phyloP scores from a whole-genome alignment of 805 yeast species.

The Saturnispora sanitii region DNA sequence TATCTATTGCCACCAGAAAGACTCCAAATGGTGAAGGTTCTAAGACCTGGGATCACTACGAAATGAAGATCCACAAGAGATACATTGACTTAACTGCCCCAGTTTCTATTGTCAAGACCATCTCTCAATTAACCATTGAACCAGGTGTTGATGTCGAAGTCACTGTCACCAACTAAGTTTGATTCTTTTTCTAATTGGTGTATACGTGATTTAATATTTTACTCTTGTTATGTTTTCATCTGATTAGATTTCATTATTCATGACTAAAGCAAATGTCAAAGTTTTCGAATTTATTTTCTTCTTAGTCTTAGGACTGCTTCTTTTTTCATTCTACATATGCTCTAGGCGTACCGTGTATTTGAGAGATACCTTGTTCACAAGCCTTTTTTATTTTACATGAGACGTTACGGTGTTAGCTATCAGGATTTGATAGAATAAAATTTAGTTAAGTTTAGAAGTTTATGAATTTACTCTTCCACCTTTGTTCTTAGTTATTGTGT shows the following conservation, averaged over 20 bases:
- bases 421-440: conserved; percentile 30
- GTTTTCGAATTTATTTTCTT: neutral
- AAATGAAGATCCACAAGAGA: conserved; percentile 99
- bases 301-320: neutral
- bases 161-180: conserved; percentile 70
- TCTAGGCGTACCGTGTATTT: conserved; percentile 54
- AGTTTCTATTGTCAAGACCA: conserved; percentile 83
- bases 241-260: too few relatives aligned
- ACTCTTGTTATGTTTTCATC: too few relatives aligned
- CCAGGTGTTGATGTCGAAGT: conserved; percentile 99
- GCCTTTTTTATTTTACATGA: conserved; percentile 19
- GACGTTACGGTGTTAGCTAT: conserved; percentile 56
- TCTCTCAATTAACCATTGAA: conserved; percentile 96
- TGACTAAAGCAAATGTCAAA: neutral
- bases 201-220: too few relatives aligned
- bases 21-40: conserved; percentile 99
- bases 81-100: conserved; percentile 97
- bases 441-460: neutral
- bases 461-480: neutral
- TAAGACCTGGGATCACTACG: conserved; percentile 99
- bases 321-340: conserved; percentile 22
- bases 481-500: neutral
- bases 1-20: conserved; percentile 98
- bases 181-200: neutral
- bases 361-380: conserved; percentile 18